Conservation (phyloP, 2,329 filamentous ascomycete species). For the Aureobasidium sp. region DNA sequence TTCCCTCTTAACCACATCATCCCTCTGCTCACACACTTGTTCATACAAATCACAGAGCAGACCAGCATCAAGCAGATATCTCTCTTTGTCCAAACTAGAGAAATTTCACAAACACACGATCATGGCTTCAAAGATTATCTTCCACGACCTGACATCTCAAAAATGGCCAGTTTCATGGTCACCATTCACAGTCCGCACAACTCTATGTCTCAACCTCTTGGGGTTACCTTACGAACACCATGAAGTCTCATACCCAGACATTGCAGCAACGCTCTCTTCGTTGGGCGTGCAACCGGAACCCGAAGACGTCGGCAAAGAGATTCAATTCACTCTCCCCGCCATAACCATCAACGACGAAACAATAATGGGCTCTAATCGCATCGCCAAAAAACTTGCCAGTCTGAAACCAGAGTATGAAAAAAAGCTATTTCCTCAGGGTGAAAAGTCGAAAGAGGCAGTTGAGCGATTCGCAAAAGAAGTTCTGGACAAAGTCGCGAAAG, state of each 20-base stretch:
- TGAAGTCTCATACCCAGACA: constrained; percentile 14
- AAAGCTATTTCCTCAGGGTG: background rate
- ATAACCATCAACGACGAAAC: background rate
- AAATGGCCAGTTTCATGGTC: constrained; percentile 13
- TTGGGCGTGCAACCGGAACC: background rate
- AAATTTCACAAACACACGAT: background rate
- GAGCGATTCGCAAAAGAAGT: background rate
- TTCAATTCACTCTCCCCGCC: constrained; percentile 11
- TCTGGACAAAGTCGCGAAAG: background rate
- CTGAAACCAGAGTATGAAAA: background rate
- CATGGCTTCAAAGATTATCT: constrained; percentile 8
- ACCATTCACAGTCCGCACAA: constrained; percentile 14
- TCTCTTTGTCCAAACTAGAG: background rate
- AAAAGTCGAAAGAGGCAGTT: background rate
- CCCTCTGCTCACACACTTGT: background rate
- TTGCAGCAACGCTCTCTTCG: background rate
- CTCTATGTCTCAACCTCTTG: background rate
- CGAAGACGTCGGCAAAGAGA: background rate
- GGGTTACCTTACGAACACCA: background rate
- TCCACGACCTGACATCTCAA: constrained; percentile 12
- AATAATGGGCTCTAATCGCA: constrained; percentile 4
- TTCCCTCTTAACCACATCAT: background rate
- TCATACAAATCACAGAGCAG: background rate
- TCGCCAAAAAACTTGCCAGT: background rate
- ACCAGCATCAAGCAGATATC: background rate